phyloP scores from a whole-genome alignment of 345 rosid genomes.

The Pseudoturritis turrita region DNA sequence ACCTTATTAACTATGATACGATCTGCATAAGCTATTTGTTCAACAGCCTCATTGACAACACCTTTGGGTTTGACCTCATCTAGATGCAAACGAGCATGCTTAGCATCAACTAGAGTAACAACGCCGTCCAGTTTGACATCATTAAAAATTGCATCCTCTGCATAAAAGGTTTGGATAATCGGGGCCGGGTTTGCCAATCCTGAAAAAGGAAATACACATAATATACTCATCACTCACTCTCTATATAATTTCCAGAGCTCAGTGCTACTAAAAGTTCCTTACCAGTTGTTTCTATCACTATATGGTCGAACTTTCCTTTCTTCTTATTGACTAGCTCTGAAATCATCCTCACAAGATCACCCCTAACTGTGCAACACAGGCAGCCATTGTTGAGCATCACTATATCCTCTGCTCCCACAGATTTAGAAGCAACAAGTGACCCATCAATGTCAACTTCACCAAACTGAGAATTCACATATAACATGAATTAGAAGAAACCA shows the following conservation, averaged over 20 bases:
- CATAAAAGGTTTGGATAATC: constrained; percentile 93
- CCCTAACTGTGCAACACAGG: constrained; percentile 94
- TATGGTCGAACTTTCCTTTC: constrained; percentile 89
- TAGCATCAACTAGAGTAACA: constrained; percentile 93
- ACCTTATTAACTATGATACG: constrained; percentile 91
- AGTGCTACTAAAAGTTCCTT: background rate
- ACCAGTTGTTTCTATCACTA: constrained; percentile 95
- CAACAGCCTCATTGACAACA: constrained; percentile 92
- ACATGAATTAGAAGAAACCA: background rate
- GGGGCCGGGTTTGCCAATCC: constrained; percentile 99
- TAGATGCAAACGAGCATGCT: constrained; percentile 79
- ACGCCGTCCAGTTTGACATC: constrained; percentile 95
- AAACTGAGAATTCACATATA: constrained; percentile 42
- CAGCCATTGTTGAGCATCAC: constrained; percentile 97
- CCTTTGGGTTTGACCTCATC: constrained; percentile 89
- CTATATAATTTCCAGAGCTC: background rate
- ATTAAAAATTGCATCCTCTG: constrained; percentile 74
- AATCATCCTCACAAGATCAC: constrained; percentile 97
- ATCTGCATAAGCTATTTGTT: constrained; percentile 98
- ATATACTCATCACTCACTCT: background rate
- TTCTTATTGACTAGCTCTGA: constrained; percentile 67
- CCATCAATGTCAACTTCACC: constrained; percentile 98
- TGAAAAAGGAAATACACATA: constrained; percentile 19
- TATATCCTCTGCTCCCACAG: constrained; percentile 84
- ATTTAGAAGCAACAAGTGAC: constrained; percentile 86